These are phyloP conservation scores for Cutaneotrichosporon cyanovorans DNA, from an alignment of 1,284 basidiomycete genomes.

Conservation along the genomic window DNA sequence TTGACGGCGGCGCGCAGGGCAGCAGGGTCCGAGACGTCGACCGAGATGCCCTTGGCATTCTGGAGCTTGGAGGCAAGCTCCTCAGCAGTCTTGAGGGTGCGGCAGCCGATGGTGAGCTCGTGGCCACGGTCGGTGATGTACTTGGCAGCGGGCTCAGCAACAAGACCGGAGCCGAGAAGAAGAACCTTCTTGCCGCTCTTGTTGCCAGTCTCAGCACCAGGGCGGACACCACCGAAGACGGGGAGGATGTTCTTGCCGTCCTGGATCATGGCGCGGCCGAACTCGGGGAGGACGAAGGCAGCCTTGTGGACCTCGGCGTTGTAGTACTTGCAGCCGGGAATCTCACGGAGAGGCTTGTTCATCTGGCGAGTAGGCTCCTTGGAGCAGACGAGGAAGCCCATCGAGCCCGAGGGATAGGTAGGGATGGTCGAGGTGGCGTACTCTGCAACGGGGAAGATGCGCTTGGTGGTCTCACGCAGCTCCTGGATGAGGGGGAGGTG, in stretches of 20 bases:
- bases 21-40: slow-evolving; percentile 69
- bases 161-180: slow-evolving; percentile 89
- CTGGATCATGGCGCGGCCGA: slow-evolving; percentile 66
- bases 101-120: slow-evolving; percentile 75
- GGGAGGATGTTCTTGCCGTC: slow-evolving; percentile 65
- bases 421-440: slow-evolving; percentile 97
- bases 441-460: slow-evolving; percentile 75
- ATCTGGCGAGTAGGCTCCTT: slow-evolving; percentile 67
- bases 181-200: slow-evolving; percentile 63
- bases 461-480: slow-evolving; percentile 64
- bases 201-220: slow-evolving; percentile 49
- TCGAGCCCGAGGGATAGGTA: slow-evolving; percentile 94
- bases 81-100: slow-evolving; percentile 69
- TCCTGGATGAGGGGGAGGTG: slow-evolving; percentile 83
- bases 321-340: slow-evolving; percentile 52
- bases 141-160: slow-evolving; percentile 88
- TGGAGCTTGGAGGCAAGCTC: slow-evolving; percentile 62
- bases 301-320: slow-evolving; percentile 39
- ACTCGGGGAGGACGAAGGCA: slow-evolving; percentile 87
- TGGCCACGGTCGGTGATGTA: slow-evolving; percentile 83
- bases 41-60: slow-evolving; percentile 63
- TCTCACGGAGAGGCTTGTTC: slow-evolving; percentile 59
- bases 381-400: slow-evolving; percentile 88
- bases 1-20: slow-evolving; percentile 75
- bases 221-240: slow-evolving; percentile 53